A percentile compares a stretch with the other conserved stretches of the same genome.
Conservation (phyloP, 306 rosid species). For the Quercus gilva region DNA sequence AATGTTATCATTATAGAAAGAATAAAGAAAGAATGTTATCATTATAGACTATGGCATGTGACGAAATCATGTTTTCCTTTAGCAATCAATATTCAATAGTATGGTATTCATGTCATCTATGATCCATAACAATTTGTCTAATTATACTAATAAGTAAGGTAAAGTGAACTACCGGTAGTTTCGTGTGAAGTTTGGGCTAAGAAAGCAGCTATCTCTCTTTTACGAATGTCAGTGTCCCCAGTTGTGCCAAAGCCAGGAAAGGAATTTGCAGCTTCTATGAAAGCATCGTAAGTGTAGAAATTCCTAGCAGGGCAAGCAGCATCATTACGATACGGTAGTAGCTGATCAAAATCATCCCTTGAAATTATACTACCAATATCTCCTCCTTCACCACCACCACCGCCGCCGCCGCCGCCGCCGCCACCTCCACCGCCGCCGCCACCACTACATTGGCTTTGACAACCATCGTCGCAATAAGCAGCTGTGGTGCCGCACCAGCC, state of each 20-base stretch:
- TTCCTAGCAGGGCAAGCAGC: conserved; percentile 29
- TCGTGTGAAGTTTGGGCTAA: conserved; percentile 77
- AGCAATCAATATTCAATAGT: background rate
- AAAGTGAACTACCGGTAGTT: conserved; percentile 37
- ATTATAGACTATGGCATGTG: too few species aligned
- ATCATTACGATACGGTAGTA: conserved; percentile 61
- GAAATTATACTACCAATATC: conserved; percentile 28
- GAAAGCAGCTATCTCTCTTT: conserved; percentile 72
- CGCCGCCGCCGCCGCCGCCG: rapidly evolving
- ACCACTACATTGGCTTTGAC: conserved; percentile 46
- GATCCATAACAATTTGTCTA: background rate
- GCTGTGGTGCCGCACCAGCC: conserved; percentile 45
- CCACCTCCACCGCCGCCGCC: background rate
- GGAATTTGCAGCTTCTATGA: conserved; percentile 47
- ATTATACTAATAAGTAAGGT: background rate
- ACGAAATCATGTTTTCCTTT: background rate
- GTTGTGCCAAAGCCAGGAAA: conserved; percentile 49
- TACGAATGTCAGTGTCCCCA: conserved; percentile 40
- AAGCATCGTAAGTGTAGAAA: conserved; percentile 54
- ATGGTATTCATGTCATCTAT: background rate
- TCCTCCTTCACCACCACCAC: background rate
- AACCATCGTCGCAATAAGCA: conserved; percentile 24
- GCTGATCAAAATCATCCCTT: conserved; percentile 23
- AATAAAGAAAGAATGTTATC: too few species aligned
- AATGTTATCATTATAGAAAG: too few species aligned